A percentile compares a stretch with the other conserved stretches of the same genome.
Conservation (phyloP, 192 early-diverging fungal genomes). For the Backusella westeae region DNA sequence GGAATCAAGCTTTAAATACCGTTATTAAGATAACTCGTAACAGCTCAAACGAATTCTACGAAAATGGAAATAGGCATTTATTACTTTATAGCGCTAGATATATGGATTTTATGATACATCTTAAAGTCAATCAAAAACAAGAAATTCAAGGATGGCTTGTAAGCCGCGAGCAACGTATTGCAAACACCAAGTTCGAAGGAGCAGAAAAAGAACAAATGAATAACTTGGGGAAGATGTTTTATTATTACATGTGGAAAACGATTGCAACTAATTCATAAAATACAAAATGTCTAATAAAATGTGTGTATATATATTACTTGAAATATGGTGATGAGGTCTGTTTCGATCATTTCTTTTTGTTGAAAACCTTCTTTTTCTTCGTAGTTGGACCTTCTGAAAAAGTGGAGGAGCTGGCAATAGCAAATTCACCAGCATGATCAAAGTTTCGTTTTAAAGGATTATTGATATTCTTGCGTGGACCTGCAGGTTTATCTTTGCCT, state of each 20-base stretch:
- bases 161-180: slow-evolving; percentile 15
- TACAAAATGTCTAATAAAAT: slow-evolving; percentile 5
- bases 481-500: slow-evolving; percentile 2
- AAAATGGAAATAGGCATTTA: slow-evolving; percentile 17
- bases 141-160: slow-evolving; percentile 21
- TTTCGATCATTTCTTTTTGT: not conserved
- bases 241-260: slow-evolving; percentile 15
- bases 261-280: not conserved
- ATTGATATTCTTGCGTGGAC: slow-evolving; percentile 13
- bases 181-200: not conserved
- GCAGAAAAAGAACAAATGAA: slow-evolving; percentile 21
- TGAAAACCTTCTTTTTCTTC: slow-evolving; percentile 27
- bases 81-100: slow-evolving; percentile 28
- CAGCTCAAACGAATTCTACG: slow-evolving; percentile 6
- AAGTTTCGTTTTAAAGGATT: slow-evolving; percentile 31
- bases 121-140: not conserved
- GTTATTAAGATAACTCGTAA: slow-evolving; percentile 3
- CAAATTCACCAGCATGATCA: slow-evolving; percentile 37
- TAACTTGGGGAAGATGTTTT: slow-evolving; percentile 14
- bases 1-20: slow-evolving; percentile 18
- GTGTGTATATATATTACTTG: not conserved
- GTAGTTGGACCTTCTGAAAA: slow-evolving; percentile 28
- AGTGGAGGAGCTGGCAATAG: slow-evolving; percentile 24
- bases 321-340: not conserved
- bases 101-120: slow-evolving; percentile 33